phyloP scores from a whole-genome alignment of 2,329 filamentous ascomycete genomes.

The Xylaria polymorpha region DNA sequence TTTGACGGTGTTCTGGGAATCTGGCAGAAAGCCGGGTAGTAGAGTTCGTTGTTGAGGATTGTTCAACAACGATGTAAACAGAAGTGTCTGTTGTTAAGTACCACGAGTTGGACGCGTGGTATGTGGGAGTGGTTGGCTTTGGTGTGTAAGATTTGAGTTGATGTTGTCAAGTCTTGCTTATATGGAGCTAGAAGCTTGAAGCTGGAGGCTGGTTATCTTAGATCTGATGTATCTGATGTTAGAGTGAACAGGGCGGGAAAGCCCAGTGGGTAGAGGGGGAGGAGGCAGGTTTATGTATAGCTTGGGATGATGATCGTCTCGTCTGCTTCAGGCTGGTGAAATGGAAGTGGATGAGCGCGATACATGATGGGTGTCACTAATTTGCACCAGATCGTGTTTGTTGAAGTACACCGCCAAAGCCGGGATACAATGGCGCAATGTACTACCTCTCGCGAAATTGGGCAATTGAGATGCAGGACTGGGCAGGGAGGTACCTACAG shows the following conservation, averaged over 20 bases:
- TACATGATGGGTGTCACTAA: slow-evolving; percentile 44
- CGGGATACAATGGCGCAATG: slow-evolving; percentile 42
- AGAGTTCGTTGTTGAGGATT: background rate
- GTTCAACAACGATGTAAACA: slow-evolving; percentile 12
- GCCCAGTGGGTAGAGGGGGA: slow-evolving; percentile 41
- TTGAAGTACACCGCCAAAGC: slow-evolving; percentile 48
- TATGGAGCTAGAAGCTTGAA: slow-evolving; percentile 27
- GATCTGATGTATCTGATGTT: slow-evolving; percentile 41
- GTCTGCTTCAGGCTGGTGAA: slow-evolving; percentile 34
- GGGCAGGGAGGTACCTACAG: slow-evolving; percentile 44
- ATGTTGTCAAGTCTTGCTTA: slow-evolving; percentile 23
- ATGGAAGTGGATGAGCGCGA: slow-evolving; percentile 41
- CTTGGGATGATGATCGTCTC: slow-evolving; percentile 43
- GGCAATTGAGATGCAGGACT: slow-evolving; percentile 39
- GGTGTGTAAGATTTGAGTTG: slow-evolving; percentile 13
- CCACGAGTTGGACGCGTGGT: slow-evolving; percentile 12
- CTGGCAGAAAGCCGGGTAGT: slow-evolving; percentile 35
- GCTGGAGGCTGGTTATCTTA: slow-evolving; percentile 22
- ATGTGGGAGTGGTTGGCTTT: background rate
- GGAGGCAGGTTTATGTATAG: slow-evolving; percentile 49
- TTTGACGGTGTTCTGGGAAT: slow-evolving; percentile 42
- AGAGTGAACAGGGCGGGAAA: slow-evolving; percentile 33
- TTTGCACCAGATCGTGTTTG: slow-evolving; percentile 36
- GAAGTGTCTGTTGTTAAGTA: slow-evolving; percentile 11
- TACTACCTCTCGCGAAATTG: slow-evolving; percentile 42